Conservation (phyloP, 176 grass and related monocot genomes). For the Phragmites australis region DNA sequence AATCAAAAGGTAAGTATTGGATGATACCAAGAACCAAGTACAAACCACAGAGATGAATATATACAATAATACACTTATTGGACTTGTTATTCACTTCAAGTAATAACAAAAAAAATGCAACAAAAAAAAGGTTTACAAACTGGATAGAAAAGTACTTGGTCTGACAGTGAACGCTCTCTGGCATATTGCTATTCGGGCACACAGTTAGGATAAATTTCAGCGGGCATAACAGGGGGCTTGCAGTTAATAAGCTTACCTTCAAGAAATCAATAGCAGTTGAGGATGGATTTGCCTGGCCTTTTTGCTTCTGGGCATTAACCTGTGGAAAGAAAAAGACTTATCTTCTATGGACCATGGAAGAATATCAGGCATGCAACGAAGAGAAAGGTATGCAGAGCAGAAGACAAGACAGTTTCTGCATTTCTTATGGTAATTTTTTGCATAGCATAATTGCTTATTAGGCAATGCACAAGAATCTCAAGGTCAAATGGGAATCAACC, state of each 20-base stretch:
- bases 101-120: neutral
- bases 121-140: neutral
- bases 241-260: constrained; percentile 54
- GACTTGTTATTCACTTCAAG: neutral
- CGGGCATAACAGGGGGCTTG: neutral
- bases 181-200: neutral
- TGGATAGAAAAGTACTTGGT: neutral
- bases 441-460: neutral
- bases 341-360: neutral
- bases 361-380: neutral
- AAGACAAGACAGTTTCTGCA: neutral
- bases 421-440: neutral
- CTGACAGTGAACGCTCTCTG: neutral
- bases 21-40: neutral
- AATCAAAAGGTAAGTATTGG: constrained; percentile 9
- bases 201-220: neutral
- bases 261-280: constrained; percentile 69
- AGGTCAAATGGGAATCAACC: neutral
- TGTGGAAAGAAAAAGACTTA: constrained; percentile 18
- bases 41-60: neutral
- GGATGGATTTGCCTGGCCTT: constrained; percentile 51
- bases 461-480: neutral
- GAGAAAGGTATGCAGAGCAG: neutral
- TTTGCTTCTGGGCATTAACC: constrained; percentile 74
- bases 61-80: neutral